Evolutionary conservation across 208 protist genomes (phyloP).

Genomic region (Acanthamoeba culbertsoni): DNA sequence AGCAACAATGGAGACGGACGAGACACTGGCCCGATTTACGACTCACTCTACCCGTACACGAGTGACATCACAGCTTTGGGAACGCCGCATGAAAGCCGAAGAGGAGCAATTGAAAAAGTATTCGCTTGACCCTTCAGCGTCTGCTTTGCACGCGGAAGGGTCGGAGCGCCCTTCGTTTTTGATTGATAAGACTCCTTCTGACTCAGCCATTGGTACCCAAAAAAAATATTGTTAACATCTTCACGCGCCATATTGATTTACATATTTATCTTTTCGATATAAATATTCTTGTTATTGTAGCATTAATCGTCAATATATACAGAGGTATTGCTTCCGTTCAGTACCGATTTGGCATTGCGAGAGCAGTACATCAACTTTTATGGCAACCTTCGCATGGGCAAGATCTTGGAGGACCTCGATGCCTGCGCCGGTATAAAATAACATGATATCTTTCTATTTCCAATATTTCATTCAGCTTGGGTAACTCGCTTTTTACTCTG

Average conservation of each 20-base stretch:
- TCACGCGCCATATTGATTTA: background rate
- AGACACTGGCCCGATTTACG: background rate
- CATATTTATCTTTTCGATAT: background rate
- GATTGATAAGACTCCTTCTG: background rate
- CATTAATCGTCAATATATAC: background rate
- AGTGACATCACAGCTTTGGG: constrained; percentile 17
- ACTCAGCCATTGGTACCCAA: constrained; percentile 17
- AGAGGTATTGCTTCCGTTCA: constrained; percentile 46
- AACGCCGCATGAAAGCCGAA: background rate
- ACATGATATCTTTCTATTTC: background rate
- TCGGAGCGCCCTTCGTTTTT: background rate
- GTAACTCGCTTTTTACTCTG: background rate
- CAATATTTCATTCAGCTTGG: background rate
- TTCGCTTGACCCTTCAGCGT: background rate
- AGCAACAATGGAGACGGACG: background rate
- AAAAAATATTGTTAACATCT: background rate
- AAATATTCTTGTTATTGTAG: too few species aligned
- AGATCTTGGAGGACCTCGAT: constrained; percentile 58
- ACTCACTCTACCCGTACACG: constrained; percentile 10
- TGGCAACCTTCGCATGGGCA: constrained; percentile 54
- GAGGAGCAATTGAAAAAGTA: constrained; percentile 9
- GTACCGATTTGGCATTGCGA: constrained; percentile 7
- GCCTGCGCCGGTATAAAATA: background rate
- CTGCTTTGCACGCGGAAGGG: background rate
- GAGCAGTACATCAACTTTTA: constrained; percentile 64